A percentile compares a stretch with the other conserved stretches of the same genome.
These are phyloP conservation scores for Xylaria grammica DNA, from an alignment of 495 filamentous ascomycete species.

Conservation along the genomic window DNA sequence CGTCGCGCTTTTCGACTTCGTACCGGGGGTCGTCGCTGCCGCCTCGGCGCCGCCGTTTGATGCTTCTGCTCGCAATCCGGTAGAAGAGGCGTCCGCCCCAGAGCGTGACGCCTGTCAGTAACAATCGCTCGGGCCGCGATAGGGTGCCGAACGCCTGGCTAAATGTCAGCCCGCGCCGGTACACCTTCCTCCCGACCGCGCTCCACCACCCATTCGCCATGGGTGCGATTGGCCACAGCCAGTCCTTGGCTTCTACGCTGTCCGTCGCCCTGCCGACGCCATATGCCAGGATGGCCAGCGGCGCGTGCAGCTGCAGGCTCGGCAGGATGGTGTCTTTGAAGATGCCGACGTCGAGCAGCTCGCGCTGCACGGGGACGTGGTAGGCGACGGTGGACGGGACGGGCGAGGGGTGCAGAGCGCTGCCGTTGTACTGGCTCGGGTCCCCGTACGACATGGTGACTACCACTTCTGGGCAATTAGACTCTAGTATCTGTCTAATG, in stretches of 20 bases:
- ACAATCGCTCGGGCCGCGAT: slow-evolving; percentile 55
- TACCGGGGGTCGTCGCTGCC: slow-evolving; percentile 62
- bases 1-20: slow-evolving; percentile 51
- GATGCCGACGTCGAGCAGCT: slow-evolving; percentile 48
- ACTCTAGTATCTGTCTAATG: not conserved
- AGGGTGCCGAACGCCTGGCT: slow-evolving; percentile 48
- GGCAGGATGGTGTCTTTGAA: slow-evolving; percentile 58
- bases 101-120: slow-evolving; percentile 57
- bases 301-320: slow-evolving; percentile 51
- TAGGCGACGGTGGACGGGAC: slow-evolving; percentile 17
- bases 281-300: slow-evolving; percentile 54
- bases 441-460: slow-evolving; percentile 15
- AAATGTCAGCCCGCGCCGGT: slow-evolving; percentile 46
- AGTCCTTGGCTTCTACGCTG: slow-evolving; percentile 62
- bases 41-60: slow-evolving; percentile 28
- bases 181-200: slow-evolving; percentile 54
- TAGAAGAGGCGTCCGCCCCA: slow-evolving; percentile 62
- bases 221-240: slow-evolving; percentile 59
- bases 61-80: slow-evolving; percentile 50
- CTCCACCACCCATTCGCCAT: slow-evolving; percentile 65
- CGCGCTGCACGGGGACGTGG: slow-evolving; percentile 40
- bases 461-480: not conserved
- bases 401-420: slow-evolving; percentile 5
- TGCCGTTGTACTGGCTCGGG: not conserved
- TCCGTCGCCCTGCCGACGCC: slow-evolving; percentile 51